These are phyloP conservation scores for Aquilaria yunnanensis DNA, from an alignment of 345 rosid species.

Conservation along the genomic window DNA sequence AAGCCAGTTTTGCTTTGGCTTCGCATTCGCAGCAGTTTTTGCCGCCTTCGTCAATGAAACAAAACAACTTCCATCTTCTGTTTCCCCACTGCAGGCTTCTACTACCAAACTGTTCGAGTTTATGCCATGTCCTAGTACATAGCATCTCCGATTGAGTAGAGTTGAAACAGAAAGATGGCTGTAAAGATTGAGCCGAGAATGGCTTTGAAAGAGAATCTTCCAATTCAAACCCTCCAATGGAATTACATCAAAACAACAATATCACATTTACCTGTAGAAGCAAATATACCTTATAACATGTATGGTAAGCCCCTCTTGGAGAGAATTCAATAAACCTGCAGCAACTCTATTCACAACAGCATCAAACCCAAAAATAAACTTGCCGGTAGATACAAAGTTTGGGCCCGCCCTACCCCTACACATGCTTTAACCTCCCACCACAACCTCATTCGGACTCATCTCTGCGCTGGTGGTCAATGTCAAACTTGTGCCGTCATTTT, in stretches of 20 bases:
- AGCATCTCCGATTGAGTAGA: too few species aligned
- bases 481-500: slow-evolving; percentile 21
- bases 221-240: not conserved
- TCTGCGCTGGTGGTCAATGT: slow-evolving; percentile 38
- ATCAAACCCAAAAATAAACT: slow-evolving; percentile 14
- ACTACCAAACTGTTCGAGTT: too few species aligned
- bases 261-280: slow-evolving; percentile 23
- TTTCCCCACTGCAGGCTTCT: too few species aligned
- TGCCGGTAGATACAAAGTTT: slow-evolving; percentile 12
- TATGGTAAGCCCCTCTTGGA: slow-evolving; percentile 9
- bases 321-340: slow-evolving; percentile 23
- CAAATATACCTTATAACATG: slow-evolving; percentile 16
- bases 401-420: slow-evolving; percentile 2
- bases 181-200: not conserved
- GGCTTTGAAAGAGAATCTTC: slow-evolving; percentile 4
- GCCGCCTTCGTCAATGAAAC: too few species aligned
- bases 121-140: too few species aligned
- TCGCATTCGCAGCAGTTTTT: too few species aligned
- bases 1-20: too few species aligned
- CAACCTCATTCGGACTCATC: slow-evolving; percentile 45
- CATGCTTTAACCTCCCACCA: slow-evolving; percentile 52
- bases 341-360: slow-evolving; percentile 33
- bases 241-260: slow-evolving; percentile 14
- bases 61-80: too few species aligned
- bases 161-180: not conserved